Evolutionary conservation across 257 asterid species (phyloP), one percentile per base, ranked within the genome.

Genomic region (Solanum microdontum): DNA sequence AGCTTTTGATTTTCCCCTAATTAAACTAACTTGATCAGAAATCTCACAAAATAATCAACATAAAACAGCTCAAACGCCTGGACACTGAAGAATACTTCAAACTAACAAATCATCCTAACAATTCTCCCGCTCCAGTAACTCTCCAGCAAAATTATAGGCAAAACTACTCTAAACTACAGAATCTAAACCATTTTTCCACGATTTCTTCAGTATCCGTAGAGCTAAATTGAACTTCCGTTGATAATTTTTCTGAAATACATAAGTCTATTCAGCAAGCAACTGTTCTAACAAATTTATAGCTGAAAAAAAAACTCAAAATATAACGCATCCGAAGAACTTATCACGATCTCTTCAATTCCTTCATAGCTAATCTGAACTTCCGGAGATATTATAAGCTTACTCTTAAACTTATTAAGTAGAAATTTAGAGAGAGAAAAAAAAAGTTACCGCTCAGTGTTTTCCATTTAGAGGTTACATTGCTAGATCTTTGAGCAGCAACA

Each of bases 401-500:
- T 7, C 40, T 72, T 74, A 21, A 74, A n/a, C 51, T 74, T 11
- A 74, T 10, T 34, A 12, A 21, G 48, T 19, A 34, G 15, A 73
- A 72, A 73, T 58, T 58, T 21, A 33, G 4, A 73, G 39, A 72
- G n/a, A 26, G 36, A 62, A 21, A 21, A 15, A 19, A 84, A 82
- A 45, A 85, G 30, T 86, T 85, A 94, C 98, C 98, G 34, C 26
- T 32, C 32, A 96, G 95, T 37, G 98, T 96, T 51, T 91, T 91
- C 98, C 98, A 96, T 91, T 76, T 89, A 13, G 89, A 87, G 37
- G 86, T 87, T 4, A 79, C 82, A 48, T 72, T 74, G 40, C 85
- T 34, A 92, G 98, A 95, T 92, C 94, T 64, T 88, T 91, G 97
- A 87, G 94, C 98, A 84, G 94, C 88, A 74, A 89, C 95, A 69